Conservation (phyloP, 1,284 basidiomycete species). For the Cryptococcus floricola region DNA sequence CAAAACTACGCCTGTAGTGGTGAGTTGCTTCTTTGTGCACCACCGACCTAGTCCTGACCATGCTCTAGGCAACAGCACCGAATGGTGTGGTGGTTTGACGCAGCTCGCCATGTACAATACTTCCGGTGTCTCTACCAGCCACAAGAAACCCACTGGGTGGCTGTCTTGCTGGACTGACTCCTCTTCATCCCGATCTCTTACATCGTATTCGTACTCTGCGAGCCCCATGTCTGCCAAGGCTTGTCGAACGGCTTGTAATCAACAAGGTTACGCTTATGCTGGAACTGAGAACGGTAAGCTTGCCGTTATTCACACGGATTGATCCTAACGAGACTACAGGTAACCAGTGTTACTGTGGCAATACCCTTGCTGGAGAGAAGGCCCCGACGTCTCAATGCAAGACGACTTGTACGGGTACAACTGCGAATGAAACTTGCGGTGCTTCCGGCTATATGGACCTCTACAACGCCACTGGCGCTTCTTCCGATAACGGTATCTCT, state of each 20-base stretch:
- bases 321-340: conserved; percentile 4
- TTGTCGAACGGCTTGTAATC: conserved; percentile 18
- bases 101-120: conserved; percentile 15
- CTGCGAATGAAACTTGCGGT: conserved; percentile 16
- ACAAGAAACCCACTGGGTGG: conserved; percentile 16
- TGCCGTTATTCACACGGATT: background rate
- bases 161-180: conserved; percentile 21
- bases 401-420: conserved; percentile 10
- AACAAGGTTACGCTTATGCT: conserved; percentile 19
- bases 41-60: too few relatives aligned
- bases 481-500: conserved; percentile 9
- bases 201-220: conserved; percentile 18
- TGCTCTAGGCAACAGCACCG: conserved; percentile 5
- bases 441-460: conserved; percentile 10
- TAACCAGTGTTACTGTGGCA: conserved; percentile 28
- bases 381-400: conserved; percentile 18
- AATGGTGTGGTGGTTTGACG: conserved; percentile 16
- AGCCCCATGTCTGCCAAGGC: conserved; percentile 19
- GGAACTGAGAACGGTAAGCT: conserved; percentile 14
- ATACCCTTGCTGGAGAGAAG: conserved; percentile 14
- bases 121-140: conserved; percentile 1
- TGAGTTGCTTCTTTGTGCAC: background rate
- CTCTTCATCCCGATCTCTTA: conserved; percentile 8
- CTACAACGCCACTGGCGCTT: conserved; percentile 17
- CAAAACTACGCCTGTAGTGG: conserved; percentile 18